Evolutionary conservation across 306 rosid species (phyloP).

Genomic region (Oemleria cerasiformis): DNA sequence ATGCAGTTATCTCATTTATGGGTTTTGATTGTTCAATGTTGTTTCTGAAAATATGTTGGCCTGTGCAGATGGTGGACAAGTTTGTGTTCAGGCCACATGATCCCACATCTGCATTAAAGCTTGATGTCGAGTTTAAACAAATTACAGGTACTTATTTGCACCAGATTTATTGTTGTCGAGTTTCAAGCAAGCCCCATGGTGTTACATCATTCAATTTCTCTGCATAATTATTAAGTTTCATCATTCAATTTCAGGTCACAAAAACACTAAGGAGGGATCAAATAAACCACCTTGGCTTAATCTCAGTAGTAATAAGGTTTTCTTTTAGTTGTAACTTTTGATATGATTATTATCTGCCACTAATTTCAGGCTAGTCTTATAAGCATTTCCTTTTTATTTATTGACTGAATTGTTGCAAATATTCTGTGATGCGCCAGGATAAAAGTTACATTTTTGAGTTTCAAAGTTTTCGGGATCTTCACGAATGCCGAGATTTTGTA

Average conservation of each 20-base stretch:
- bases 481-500: conserved; percentile 71
- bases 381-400: background rate
- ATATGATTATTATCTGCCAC: background rate
- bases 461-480: conserved; percentile 73
- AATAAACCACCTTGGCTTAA: conserved; percentile 88
- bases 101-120: conserved; percentile 57
- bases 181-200: background rate
- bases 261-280: conserved; percentile 83
- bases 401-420: conserved; percentile 4
- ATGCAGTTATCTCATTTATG: background rate
- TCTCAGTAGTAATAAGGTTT: conserved; percentile 66
- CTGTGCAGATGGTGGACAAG: conserved; percentile 53
- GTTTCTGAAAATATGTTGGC: background rate
- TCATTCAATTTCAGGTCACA: conserved; percentile 57
- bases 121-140: conserved; percentile 56
- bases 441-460: conserved; percentile 83
- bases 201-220: conserved; percentile 3
- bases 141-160: conserved; percentile 47
- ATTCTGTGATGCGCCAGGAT: conserved; percentile 51
- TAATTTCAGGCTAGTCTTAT: background rate
- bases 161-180: background rate
- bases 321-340: background rate
- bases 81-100: conserved; percentile 65
- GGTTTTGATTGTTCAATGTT: background rate
- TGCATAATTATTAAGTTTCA: background rate